Evolutionary conservation across 2,329 filamentous ascomycete genomes (phyloP).

Genomic region (Pestalotiopsis sp.): DNA sequence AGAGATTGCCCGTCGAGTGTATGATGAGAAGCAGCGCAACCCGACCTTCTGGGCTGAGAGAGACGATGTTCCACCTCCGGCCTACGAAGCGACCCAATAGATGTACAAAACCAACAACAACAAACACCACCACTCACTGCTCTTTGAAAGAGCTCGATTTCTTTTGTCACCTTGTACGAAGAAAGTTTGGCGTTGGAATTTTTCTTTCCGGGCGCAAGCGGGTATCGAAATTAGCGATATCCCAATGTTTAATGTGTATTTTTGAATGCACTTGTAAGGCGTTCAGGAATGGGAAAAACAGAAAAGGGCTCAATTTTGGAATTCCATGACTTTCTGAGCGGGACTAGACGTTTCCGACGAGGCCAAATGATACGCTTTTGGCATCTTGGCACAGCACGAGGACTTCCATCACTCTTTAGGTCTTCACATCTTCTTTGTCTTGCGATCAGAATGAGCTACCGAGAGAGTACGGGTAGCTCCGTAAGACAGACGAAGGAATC

Average conservation of each 20-base stretch:
- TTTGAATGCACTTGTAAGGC: background rate
- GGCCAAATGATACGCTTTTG: background rate
- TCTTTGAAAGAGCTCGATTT: slow-evolving; percentile 5
- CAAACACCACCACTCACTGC: slow-evolving; percentile 2
- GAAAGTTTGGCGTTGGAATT: background rate
- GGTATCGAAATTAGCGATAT: background rate
- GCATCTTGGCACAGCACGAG: background rate
- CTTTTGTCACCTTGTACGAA: slow-evolving; percentile 1
- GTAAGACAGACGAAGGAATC: slow-evolving; percentile 4
- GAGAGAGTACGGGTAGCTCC: background rate
- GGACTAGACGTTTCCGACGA: background rate
- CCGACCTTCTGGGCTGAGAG: slow-evolving; percentile 53
- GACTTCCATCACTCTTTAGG: slow-evolving; percentile 7
- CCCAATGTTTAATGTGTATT: slow-evolving; percentile 12
- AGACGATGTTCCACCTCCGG: slow-evolving; percentile 60
- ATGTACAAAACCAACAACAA: slow-evolving; percentile 12
- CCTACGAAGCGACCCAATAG: slow-evolving; percentile 56
- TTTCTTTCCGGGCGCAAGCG: background rate
- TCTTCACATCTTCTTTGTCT: slow-evolving; percentile 4
- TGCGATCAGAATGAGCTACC: background rate
- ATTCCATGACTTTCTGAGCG: background rate
- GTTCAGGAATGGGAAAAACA: background rate
- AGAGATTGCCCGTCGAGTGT: slow-evolving; percentile 84
- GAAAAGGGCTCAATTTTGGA: background rate
- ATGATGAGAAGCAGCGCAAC: slow-evolving; percentile 74